Base-by-base conservation (phyloP, 306 rosid genomes). In the Nissolia schottii region DNA sequence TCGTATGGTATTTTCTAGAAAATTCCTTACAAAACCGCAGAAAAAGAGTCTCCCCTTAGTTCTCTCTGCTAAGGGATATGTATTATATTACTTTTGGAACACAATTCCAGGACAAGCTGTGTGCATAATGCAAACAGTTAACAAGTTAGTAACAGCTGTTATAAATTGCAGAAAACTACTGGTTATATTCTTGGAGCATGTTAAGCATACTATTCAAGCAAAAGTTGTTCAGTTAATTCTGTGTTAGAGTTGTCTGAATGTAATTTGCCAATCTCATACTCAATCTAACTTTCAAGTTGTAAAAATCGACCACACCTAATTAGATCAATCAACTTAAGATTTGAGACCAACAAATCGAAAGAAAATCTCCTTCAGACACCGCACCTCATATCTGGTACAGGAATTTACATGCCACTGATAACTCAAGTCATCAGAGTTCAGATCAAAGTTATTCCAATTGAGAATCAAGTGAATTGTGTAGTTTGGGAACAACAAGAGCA, bases 401-500 rank as follows among this genome's bases (percentile, higher is more conserved):
- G 27, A 28, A 61, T 19, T 35, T 20, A 25, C 55, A 67, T 25
- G 74, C 43, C 56, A 66, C 43, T 8, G 20, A 24, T 58, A 58
- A 19, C 77, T 13, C 64, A 67, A 48, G 48, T 38, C 15, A 35
- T 51, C 50, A 43, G 16, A 43, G 0, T 43, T 53, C 51, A 29
- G 77, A 70, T 61, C 71, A 77, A 43, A 43, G 13, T 54, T 27
- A 65, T 10, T 40, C 25, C 50, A 75, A 55, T 20, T 14, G 38
- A 22, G 54, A 13, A 19, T 37, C 7, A 19, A 16, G 50, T 11
- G 49, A 31, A 59, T 72, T 60, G 59, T 20, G 58, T 5, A 68
- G 45, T 59, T 50, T n/a, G 48, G 40, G 10, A 60, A 59, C 48
- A 50, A 37, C 16, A 37, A 37, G 20, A 4, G 38, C 19, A 43